Conservation (phyloP, 2,329 filamentous ascomycete species). For the Corinectria fuckeliana region DNA sequence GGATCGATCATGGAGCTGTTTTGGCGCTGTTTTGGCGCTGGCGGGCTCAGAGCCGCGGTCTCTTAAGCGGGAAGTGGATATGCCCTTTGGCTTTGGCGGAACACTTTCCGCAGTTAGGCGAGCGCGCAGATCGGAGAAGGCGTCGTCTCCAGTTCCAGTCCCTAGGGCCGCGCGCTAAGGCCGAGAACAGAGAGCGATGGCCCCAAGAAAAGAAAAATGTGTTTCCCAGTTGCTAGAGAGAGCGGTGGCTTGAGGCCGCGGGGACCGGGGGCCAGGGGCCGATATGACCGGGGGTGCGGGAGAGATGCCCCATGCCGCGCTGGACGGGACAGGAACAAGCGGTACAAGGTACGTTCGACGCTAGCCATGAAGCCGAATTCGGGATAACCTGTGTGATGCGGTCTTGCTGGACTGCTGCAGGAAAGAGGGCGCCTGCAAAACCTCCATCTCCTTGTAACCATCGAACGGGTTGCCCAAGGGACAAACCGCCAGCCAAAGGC, state of each 20-base stretch:
- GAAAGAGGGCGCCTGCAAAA: slow-evolving; percentile 11
- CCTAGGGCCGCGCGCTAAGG: slow-evolving; percentile 35
- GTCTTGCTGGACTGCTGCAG: slow-evolving; percentile 26
- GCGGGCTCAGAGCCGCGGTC: slow-evolving; percentile 12
- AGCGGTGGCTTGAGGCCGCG: slow-evolving; percentile 18
- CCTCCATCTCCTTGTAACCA: slow-evolving; percentile 6
- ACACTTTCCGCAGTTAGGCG: slow-evolving; percentile 37
- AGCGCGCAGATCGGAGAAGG: slow-evolving; percentile 24
- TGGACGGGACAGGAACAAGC: slow-evolving; percentile 10
- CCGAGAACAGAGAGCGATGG: slow-evolving; percentile 27
- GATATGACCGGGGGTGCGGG: slow-evolving; percentile 19
- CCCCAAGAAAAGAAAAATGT: slow-evolving; percentile 6
- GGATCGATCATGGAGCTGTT: not conserved
- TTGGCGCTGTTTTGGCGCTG: slow-evolving; percentile 5
- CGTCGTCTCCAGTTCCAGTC: slow-evolving; percentile 11
- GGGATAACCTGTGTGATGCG: slow-evolving; percentile 26
- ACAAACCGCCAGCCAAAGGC: slow-evolving; percentile 5
- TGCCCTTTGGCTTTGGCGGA: slow-evolving; percentile 29
- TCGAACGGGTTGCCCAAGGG: slow-evolving; percentile 26
- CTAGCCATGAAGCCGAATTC: slow-evolving; percentile 32
- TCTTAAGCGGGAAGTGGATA: slow-evolving; percentile 10
- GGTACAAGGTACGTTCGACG: slow-evolving; percentile 18
- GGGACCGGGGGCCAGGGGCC: slow-evolving; percentile 11
- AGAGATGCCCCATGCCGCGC: slow-evolving; percentile 27
- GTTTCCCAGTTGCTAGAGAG: slow-evolving; percentile 2